Evolutionary conservation across 1,284 basidiomycete genomes (phyloP).

Genomic region (Cryptococcus amylolentus): DNA sequence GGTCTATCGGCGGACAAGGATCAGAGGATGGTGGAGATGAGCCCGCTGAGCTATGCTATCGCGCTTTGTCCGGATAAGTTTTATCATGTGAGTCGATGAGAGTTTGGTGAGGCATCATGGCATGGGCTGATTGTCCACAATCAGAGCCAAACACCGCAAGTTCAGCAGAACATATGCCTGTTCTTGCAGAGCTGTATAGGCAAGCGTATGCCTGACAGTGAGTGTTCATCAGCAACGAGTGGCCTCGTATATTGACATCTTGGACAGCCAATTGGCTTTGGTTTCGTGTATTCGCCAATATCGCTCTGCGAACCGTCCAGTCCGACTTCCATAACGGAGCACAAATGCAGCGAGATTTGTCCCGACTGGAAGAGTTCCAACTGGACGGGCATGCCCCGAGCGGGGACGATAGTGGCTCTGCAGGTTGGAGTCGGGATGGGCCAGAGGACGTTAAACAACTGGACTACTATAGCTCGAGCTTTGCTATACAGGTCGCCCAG

Average conservation of each 20-base stretch:
- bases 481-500: constrained; percentile 73
- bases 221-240: constrained; percentile 9
- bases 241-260: constrained; percentile 1
- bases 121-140: not conserved
- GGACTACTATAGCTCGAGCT: constrained; percentile 74
- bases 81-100: constrained; percentile 54
- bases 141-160: constrained; percentile 54
- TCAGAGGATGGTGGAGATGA: constrained; percentile 78
- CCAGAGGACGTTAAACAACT: constrained; percentile 72
- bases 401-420: constrained; percentile 48
- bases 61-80: constrained; percentile 63
- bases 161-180: constrained; percentile 59
- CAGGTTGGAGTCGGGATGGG: constrained; percentile 70
- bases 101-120: not conserved
- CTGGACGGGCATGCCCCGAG: constrained; percentile 49
- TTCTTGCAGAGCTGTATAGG: constrained; percentile 73
- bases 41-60: constrained; percentile 68
- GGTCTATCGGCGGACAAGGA: constrained; percentile 69
- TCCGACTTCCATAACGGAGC: constrained; percentile 59
- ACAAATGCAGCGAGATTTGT: constrained; percentile 68
- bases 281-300: constrained; percentile 76
- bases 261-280: constrained; percentile 68
- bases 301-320: constrained; percentile 63
- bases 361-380: constrained; percentile 74
- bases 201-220: constrained; percentile 56